Conservation (phyloP, 2,329 filamentous ascomycete genomes). For the Knoxdaviesia proteae region DNA sequence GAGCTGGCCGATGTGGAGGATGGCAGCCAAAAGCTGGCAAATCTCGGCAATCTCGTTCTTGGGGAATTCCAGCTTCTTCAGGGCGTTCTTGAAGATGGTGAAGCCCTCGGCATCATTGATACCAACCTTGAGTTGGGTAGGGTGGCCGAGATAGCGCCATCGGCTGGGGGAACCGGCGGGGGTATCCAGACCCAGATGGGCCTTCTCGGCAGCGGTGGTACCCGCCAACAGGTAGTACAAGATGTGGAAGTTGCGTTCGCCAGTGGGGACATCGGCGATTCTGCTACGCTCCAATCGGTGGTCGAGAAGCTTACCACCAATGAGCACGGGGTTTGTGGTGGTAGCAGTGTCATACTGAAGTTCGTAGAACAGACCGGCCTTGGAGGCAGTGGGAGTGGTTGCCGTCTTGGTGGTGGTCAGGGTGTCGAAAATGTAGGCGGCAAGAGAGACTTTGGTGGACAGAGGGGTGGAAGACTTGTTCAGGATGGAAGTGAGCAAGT, state of each 20-base stretch:
- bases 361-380: conserved; percentile 87
- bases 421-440: conserved; percentile 87
- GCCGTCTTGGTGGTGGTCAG: conserved; percentile 94
- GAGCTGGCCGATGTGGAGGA: conserved; percentile 92
- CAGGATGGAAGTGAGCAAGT: conserved; percentile 67
- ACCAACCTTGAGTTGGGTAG: conserved; percentile 88
- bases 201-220: conserved; percentile 75
- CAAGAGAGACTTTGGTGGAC: conserved; percentile 80
- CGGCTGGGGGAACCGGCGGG: conserved; percentile 41
- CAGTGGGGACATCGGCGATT: conserved; percentile 78
- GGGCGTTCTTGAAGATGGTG: conserved; percentile 88
- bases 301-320: conserved; percentile 86
- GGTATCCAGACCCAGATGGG: conserved; percentile 50
- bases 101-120: conserved; percentile 94
- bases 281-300: conserved; percentile 83
- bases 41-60: conserved; percentile 88
- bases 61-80: conserved; percentile 86
- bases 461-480: conserved; percentile 82
- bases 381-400: conserved; percentile 87
- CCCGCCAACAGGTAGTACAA: conserved; percentile 89
- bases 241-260: conserved; percentile 89
- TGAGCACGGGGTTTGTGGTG: conserved; percentile 63
- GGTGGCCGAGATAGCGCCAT: conserved; percentile 93
- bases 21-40: conserved; percentile 80
- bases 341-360: conserved; percentile 88